Conservation (phyloP, 805 yeast species). For the Sugiyamaella valdiviana region DNA sequence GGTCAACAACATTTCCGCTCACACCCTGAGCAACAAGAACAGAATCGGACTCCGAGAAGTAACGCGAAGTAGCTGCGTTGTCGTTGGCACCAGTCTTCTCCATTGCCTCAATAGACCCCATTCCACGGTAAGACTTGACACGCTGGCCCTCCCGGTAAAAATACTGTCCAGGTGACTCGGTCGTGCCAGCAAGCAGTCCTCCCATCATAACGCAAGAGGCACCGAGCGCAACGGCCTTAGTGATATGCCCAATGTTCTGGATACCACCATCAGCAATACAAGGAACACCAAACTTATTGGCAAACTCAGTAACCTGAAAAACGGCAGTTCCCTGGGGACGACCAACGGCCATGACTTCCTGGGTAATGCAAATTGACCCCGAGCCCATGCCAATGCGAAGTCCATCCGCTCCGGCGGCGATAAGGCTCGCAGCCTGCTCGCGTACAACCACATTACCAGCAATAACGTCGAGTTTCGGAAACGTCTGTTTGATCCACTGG, state of each 20-base stretch:
- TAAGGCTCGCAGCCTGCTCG: constrained; percentile 95
- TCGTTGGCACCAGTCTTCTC: constrained; percentile 80
- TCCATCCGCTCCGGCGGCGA: constrained; percentile 95
- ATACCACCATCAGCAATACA: constrained; percentile 99
- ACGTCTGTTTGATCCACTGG: constrained; percentile 77
- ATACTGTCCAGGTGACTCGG: constrained; percentile 98
- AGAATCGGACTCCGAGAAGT: constrained; percentile 91
- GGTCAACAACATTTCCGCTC: constrained; percentile 92
- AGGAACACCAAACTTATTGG: constrained; percentile 94
- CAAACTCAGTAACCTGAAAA: constrained; percentile 86
- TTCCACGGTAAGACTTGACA: constrained; percentile 95
- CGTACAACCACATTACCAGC: constrained; percentile 99
- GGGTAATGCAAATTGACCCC: constrained; percentile 98
- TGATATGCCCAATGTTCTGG: constrained; percentile 96
- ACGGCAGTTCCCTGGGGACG: constrained; percentile 99
- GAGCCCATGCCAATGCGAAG: constrained; percentile 99
- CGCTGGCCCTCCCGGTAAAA: constrained; percentile 98
- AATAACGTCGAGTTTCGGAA: constrained; percentile 77
- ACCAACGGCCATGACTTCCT: constrained; percentile 99
- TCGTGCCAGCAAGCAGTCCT: constrained; percentile 96
- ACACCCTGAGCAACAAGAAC: constrained; percentile 99
- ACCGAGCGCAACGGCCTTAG: constrained; percentile 94
- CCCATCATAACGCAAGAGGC: constrained; percentile 99
- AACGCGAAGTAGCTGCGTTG: constrained; percentile 96
- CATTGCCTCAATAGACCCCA: constrained; percentile 99